Conservation (phyloP, 176 grass and related monocot species). For the Zoysia japonica region DNA sequence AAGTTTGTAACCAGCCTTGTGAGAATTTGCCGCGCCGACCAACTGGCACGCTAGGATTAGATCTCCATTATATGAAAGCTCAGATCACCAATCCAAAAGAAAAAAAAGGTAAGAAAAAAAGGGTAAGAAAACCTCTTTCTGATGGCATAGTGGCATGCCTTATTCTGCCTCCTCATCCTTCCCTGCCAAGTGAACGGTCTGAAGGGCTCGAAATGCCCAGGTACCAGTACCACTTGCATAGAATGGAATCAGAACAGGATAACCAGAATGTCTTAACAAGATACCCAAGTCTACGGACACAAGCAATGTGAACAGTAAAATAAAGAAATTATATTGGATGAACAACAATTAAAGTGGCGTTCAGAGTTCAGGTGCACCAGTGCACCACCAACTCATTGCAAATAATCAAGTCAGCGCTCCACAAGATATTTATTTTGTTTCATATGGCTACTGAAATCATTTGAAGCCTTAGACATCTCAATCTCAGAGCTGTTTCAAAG, state of each 20-base stretch:
- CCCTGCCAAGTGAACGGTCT: not conserved
- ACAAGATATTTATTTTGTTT: not conserved
- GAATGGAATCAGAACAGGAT: not conserved
- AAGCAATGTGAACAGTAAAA: not conserved
- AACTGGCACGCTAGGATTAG: not conserved
- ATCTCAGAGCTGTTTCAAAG: not conserved
- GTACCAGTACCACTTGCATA: slow-evolving; percentile 13
- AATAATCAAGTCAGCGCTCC: not conserved
- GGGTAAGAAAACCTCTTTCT: not conserved
- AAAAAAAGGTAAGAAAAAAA: not conserved
- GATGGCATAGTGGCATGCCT: not conserved
- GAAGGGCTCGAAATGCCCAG: slow-evolving; percentile 8
- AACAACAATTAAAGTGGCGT: not conserved
- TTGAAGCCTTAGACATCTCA: not conserved
- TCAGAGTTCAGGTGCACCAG: not conserved
- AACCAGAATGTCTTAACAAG: not conserved
- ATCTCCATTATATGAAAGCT: not conserved
- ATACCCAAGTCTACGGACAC: not conserved
- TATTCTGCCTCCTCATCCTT: not conserved
- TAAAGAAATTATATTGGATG: not conserved
- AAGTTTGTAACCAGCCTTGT: not conserved
- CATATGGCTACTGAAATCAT: not conserved
- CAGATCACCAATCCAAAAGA: not conserved
- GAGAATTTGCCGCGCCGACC: not conserved
- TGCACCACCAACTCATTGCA: not conserved